Base-by-base conservation (phyloP, 495 filamentous ascomycete species). In the Talaromyces wortmannii region DNA sequence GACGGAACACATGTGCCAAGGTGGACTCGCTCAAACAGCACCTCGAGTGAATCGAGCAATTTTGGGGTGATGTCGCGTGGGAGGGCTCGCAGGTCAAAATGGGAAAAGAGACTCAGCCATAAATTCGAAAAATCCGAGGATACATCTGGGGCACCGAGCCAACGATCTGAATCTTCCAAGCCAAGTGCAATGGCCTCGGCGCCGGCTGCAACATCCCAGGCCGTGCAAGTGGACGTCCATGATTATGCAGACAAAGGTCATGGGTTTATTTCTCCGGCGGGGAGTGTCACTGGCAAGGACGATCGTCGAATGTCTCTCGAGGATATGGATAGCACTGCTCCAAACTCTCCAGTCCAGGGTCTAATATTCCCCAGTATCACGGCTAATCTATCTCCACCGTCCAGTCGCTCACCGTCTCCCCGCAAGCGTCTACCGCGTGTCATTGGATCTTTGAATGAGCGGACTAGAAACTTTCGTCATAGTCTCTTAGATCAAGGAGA, bases 361-460 rank as follows among this genome's bases (percentile, higher is more conserved):
- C 58, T 66, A n/a, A 75, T 76, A 48, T 75, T 82, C 52, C 82
- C 82, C 5, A 82, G 79, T 55, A 81, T 84, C 57, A 73, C 79
- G 10, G 78, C 77, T 36, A 80, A 82, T 57, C 50, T 83, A 13
- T 83, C 80, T 16, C 71, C 77, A 8, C 73, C 78, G 2, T 71
- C 68, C 5, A 84, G 80, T 57, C 73, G 80, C 36, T 73, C 70
- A 30, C 63, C 73, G 1, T 84, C 81, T 23, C 80, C 80, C 48
- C 76, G 78, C 58, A 77, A 64, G 55, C 65, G 70, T 7, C 62
- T 81, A 18, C 67, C 71, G 11, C 73, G 72, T 8, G 72, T 74
- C 33, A 73, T 80, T 40, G 68, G 55, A 2, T 58, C 74, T 31
- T 69, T 74, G 18, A 70, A 70, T 48, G 72, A 80, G 36, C 69